Evolutionary conservation across 352 stramenopile species (phyloP).

Genomic region (Globisporangium polare): DNA sequence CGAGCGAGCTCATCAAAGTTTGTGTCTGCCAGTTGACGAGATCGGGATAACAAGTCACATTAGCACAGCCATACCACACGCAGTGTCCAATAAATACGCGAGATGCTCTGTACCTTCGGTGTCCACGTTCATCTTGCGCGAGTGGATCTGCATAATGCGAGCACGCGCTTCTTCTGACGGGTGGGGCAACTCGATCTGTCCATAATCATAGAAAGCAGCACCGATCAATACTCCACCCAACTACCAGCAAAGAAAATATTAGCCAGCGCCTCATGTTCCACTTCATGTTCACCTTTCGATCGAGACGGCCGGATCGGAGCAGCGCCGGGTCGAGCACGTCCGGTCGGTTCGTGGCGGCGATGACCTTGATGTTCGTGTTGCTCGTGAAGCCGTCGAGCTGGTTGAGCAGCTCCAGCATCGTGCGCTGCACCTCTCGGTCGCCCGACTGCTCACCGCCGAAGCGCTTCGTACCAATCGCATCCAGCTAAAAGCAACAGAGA

Average conservation of each 20-base stretch:
- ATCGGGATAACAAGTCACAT: background rate
- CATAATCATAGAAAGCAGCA: background rate
- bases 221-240: background rate
- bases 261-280: too few relatives aligned
- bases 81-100: too few relatives aligned
- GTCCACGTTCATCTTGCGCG: constrained; percentile 96
- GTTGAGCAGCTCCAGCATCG: constrained; percentile 98
- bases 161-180: constrained; percentile 95
- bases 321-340: constrained; percentile 97
- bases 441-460: constrained; percentile 97
- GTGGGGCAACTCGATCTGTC: constrained; percentile 97
- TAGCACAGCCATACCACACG: background rate
- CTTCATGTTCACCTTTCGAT: constrained; percentile 97
- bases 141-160: constrained; percentile 97
- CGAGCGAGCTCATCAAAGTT: constrained; percentile 98
- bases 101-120: constrained; percentile 46
- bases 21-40: constrained; percentile 49
- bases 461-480: constrained; percentile 98
- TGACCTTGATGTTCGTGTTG: constrained; percentile 99
- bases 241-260: too few relatives aligned
- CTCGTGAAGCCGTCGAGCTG: constrained; percentile 98
- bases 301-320: constrained; percentile 87
- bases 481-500: constrained; percentile 54
- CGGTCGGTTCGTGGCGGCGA: constrained; percentile 96
- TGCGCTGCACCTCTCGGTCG: constrained; percentile 97